Evolutionary conservation across 2,329 filamentous ascomycete species (phyloP), one percentile per base, ranked within the genome.

Genomic region (Thermothelomyces thermophilus): DNA sequence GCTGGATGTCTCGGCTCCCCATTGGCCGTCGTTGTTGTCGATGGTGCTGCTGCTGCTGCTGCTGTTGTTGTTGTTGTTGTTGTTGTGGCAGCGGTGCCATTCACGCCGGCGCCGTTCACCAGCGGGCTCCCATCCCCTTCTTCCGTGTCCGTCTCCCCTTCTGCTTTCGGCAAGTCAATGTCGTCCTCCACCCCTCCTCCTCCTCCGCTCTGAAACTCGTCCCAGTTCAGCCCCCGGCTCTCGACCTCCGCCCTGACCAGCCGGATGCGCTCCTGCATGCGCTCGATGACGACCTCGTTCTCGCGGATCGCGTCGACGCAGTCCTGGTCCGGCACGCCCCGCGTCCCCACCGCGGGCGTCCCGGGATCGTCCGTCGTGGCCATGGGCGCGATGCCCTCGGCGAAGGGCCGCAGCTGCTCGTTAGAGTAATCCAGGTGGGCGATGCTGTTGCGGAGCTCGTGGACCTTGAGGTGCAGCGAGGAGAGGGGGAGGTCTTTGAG

Each of bases 381-480:
- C n/a, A 14, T 31, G 30, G 30, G 14, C 2, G 64, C 65, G 19
- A 63, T 61, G 24, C 74, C 75, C 13, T 81, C 74, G 49, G 84
- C 83, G 59, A 80, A 89, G 30, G 84, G 84, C 48, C 76, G 73
- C 51, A 90, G 81, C 65, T 90, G 80, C 56, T 77, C 76, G 69
- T 90, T 90, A 56, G 82, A 86, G 65, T 82, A 82, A 61, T 83
- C 77, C 22, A 90, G 80, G 66, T 90, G 85, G 20, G 77, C 75
- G 63, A 90, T 83, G 59, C 75, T 80, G 75, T 89, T 90, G 64
- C 79, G 80, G 54, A 90, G 75, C 66, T 90, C 87, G 63, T 85
- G 78, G 52, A 84, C 79, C 68, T 90, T 90, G 67, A 85, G 74
- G 68, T 86, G 82, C 6, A 90, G 81, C 50, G 76, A 76, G 55